These are phyloP conservation scores for Colletotrichum ledebouriae DNA, from an alignment of 2,329 filamentous ascomycete species.

Conservation along the genomic window DNA sequence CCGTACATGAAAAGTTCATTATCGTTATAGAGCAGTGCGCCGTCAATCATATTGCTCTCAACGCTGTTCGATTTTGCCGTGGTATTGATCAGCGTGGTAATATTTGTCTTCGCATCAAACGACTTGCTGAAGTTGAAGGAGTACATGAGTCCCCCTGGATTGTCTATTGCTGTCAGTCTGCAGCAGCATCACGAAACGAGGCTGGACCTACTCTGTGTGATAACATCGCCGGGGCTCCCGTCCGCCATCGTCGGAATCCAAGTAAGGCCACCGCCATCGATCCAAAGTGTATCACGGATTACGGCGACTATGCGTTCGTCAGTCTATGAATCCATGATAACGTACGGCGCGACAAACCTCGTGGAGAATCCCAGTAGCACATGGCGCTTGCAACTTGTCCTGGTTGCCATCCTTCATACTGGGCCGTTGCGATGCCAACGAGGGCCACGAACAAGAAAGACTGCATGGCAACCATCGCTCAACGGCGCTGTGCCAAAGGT, in stretches of 20 bases:
- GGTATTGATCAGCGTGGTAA: conserved; percentile 63
- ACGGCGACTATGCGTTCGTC: conserved; percentile 60
- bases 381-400: conserved; percentile 69
- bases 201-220: conserved; percentile 57
- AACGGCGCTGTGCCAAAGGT: neutral
- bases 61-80: conserved; percentile 67
- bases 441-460: conserved; percentile 47
- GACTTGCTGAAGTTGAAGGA: conserved; percentile 70
- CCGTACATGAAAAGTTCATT: conserved; percentile 75
- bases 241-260: conserved; percentile 64
- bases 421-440: conserved; percentile 52
- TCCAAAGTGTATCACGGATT: conserved; percentile 72
- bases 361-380: conserved; percentile 67
- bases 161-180: conserved; percentile 55
- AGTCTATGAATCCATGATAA: neutral
- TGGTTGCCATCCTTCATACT: conserved; percentile 62
- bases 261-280: conserved; percentile 72
- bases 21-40: conserved; percentile 75
- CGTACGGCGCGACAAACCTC: conserved; percentile 51
- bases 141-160: conserved; percentile 66
- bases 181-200: conserved; percentile 39
- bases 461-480: conserved; percentile 1
- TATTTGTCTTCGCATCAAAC: conserved; percentile 67
- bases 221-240: conserved; percentile 54
- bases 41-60: conserved; percentile 71